These are phyloP conservation scores for Neocatenulostroma microsporum DNA, from an alignment of 2,329 filamentous ascomycete genomes.

Conservation along the genomic window DNA sequence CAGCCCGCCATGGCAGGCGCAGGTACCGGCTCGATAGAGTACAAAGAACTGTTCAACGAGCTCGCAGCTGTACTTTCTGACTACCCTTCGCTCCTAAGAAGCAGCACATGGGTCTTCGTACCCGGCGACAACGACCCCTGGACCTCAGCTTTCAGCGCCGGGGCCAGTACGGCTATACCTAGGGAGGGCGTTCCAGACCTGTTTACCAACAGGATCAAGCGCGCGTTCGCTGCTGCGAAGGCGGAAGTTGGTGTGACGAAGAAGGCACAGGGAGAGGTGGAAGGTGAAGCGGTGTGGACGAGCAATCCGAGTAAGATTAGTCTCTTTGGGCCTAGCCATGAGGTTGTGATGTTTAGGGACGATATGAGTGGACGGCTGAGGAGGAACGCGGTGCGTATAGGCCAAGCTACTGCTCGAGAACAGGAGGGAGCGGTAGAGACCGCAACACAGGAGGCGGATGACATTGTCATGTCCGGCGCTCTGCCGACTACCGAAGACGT, in stretches of 20 bases:
- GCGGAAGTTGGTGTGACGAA: constrained; percentile 44
- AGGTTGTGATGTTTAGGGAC: constrained; percentile 80
- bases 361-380: constrained; percentile 74
- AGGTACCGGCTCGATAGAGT: constrained; percentile 77
- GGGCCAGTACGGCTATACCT: constrained; percentile 63
- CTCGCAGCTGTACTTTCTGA: constrained; percentile 76
- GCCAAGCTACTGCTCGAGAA: constrained; percentile 35
- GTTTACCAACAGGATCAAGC: constrained; percentile 79
- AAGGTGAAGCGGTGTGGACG: constrained; percentile 76
- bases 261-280: constrained; percentile 43
- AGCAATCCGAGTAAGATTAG: constrained; percentile 76
- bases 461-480: constrained; percentile 24
- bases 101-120: constrained; percentile 81
- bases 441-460: constrained; percentile 20
- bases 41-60: constrained; percentile 91
- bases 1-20: constrained; percentile 55
- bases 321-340: constrained; percentile 80
- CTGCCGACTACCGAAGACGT: constrained; percentile 18
- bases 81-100: constrained; percentile 70
- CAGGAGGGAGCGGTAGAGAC: constrained; percentile 6
- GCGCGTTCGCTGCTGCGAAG: constrained; percentile 72
- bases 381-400: constrained; percentile 66
- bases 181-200: constrained; percentile 69
- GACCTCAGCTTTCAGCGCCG: constrained; percentile 75
- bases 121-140: constrained; percentile 98